These are phyloP conservation scores for Pleurotus eryngii DNA, from an alignment of 768 basidiomycete genomes.

Conservation along the genomic window DNA sequence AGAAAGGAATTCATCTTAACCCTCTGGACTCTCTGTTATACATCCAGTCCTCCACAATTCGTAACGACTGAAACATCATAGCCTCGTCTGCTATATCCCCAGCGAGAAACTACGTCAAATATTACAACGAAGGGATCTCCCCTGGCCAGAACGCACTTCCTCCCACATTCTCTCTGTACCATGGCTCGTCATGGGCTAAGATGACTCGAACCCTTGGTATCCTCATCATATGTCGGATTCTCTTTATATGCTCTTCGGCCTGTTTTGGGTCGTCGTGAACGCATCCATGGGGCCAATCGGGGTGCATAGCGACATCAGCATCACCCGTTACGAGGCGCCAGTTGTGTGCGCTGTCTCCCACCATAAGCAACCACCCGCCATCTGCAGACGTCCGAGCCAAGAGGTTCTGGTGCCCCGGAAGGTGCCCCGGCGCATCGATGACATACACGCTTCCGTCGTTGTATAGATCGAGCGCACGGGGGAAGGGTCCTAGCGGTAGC, in stretches of 20 bases:
- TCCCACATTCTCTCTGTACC: conserved; percentile 46
- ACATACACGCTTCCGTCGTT: conserved; percentile 59
- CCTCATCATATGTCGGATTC: conserved; percentile 34
- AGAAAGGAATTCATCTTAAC: too few relatives aligned
- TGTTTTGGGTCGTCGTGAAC: conserved; percentile 39
- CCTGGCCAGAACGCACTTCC: conserved; percentile 41
- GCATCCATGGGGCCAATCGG: conserved; percentile 29
- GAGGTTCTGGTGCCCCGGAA: conserved; percentile 51
- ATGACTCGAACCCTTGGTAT: conserved; percentile 41
- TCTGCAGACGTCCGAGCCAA: conserved; percentile 51
- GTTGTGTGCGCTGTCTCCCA: conserved; percentile 56
- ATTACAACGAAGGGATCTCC: conserved; percentile 22
- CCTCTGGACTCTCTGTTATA: too few relatives aligned
- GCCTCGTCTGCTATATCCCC: too few relatives aligned
- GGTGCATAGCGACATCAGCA: conserved; percentile 31
- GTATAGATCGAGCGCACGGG: conserved; percentile 48
- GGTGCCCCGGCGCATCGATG: conserved; percentile 55
- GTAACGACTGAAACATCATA: too few relatives aligned
- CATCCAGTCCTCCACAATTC: too few relatives aligned
- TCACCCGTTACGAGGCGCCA: conserved; percentile 46
- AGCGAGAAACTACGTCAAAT: neutral
- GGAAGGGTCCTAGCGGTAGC: conserved; percentile 47
- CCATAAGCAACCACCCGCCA: conserved; percentile 54
- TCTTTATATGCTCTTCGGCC: conserved; percentile 39
- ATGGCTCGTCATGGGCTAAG: conserved; percentile 51